Evolutionary conservation across 257 asterid species (phyloP).

Genomic region (Jacaranda copaia): DNA sequence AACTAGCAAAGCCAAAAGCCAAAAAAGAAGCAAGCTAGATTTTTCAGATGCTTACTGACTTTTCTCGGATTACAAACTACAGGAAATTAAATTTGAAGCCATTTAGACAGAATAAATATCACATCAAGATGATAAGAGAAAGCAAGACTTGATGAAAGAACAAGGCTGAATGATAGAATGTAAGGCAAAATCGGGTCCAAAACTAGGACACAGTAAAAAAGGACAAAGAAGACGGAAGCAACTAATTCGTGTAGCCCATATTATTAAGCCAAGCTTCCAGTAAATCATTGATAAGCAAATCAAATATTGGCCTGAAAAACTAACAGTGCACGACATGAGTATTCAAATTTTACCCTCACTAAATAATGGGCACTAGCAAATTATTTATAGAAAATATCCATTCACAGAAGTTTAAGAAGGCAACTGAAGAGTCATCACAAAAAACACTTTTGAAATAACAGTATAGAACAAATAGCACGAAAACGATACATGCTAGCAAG

Average conservation of each 20-base stretch:
- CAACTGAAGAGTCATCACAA: not conserved
- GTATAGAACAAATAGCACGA: constrained; percentile 13
- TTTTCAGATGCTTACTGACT: not conserved
- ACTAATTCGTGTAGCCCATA: not conserved
- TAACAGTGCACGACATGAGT: not conserved
- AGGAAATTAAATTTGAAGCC: not conserved
- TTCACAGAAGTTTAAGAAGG: constrained; percentile 4
- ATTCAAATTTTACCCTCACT: not conserved
- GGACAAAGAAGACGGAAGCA: not conserved
- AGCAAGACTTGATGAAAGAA: not conserved
- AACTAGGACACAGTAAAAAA: not conserved
- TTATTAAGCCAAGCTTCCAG: not conserved
- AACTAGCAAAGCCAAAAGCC: constrained; percentile 14
- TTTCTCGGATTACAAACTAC: not conserved
- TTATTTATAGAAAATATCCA: not conserved
- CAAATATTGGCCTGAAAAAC: no score
- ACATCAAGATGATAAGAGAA: not conserved
- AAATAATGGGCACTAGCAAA: no score
- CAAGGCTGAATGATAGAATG: not conserved
- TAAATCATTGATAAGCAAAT: not conserved
- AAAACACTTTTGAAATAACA: not conserved
- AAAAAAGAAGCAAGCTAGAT: not conserved
- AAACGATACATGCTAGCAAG: not conserved
- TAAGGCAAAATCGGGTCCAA: not conserved
- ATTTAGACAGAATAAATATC: not conserved